phyloP scores from a whole-genome alignment of 768 basidiomycete species.

The Calocybe indica region DNA sequence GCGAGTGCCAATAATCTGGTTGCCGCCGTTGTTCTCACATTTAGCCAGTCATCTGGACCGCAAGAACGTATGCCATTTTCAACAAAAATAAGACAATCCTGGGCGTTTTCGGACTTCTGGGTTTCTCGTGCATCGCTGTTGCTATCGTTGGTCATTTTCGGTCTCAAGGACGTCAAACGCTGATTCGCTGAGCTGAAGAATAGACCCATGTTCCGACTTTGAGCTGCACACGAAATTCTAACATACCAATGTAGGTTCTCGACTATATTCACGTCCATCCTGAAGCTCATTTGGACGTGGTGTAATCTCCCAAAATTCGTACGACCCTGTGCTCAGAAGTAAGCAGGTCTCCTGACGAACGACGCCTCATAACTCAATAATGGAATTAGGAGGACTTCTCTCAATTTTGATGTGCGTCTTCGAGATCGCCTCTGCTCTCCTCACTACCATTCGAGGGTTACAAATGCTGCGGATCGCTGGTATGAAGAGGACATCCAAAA shows the following conservation, averaged over 20 bases:
- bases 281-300: background rate
- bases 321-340: background rate
- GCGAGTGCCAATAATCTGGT: constrained; percentile 11
- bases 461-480: constrained; percentile 16
- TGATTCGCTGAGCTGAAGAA: no score
- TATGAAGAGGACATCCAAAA: constrained; percentile 9
- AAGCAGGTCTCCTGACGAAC: background rate
- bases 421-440: constrained; percentile 16
- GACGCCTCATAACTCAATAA: background rate
- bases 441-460: constrained; percentile 18
- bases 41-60: constrained; percentile 9
- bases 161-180: background rate
- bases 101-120: constrained; percentile 15
- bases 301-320: background rate
- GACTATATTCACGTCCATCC: background rate
- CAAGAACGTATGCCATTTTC: constrained; percentile 20
- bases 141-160: constrained; percentile 15
- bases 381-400: constrained; percentile 16
- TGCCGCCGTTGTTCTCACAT: no score
- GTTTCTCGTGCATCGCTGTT: constrained; percentile 14
- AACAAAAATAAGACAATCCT: constrained; percentile 14
- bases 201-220: constrained; percentile 18
- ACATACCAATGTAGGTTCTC: constrained; percentile 7
- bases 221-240: constrained; percentile 17
- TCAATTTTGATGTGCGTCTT: constrained; percentile 22